Conservation (phyloP, 495 filamentous ascomycete genomes). For the Melanomma pulvis-pyrius region DNA sequence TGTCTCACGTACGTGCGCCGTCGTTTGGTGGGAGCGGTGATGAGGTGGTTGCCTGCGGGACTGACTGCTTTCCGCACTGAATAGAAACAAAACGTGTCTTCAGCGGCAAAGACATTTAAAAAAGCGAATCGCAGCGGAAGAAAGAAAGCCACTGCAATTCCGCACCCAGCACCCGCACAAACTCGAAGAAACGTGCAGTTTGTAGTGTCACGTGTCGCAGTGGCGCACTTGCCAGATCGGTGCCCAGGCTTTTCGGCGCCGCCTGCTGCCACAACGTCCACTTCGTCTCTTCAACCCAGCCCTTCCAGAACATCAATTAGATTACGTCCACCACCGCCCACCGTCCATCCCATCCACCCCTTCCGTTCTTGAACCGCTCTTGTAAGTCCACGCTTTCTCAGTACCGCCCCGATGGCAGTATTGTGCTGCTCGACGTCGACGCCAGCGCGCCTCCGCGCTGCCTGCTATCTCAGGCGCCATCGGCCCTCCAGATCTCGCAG, state of each 20-base stretch:
- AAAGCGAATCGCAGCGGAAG: not conserved
- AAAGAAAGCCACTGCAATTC: not conserved
- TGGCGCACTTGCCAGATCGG: conserved; percentile 14
- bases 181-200: not conserved
- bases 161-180: not conserved
- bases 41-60: conserved; percentile 17
- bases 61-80: not conserved
- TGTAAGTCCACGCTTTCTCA: conserved; percentile 25
- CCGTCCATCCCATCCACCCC: conserved; percentile 27
- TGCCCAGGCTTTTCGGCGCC: conserved; percentile 39
- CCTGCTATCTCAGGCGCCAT: conserved; percentile 21
- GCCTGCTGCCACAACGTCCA: conserved; percentile 21
- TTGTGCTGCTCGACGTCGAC: conserved; percentile 2
- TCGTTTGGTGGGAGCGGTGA: not conserved
- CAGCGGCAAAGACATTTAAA: conserved; percentile 1
- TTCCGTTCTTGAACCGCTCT: conserved; percentile 25
- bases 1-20: not conserved
- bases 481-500: conserved; percentile 21
- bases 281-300: conserved; percentile 37
- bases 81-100: conserved; percentile 20
- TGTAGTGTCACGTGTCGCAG: conserved; percentile 21
- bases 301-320: conserved; percentile 38
- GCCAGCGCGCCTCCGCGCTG: not conserved
- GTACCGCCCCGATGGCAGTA: not conserved
- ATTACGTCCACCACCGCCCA: conserved; percentile 30